Conservation (phyloP, 2,329 filamentous ascomycete genomes). For the Knufia petricola region DNA sequence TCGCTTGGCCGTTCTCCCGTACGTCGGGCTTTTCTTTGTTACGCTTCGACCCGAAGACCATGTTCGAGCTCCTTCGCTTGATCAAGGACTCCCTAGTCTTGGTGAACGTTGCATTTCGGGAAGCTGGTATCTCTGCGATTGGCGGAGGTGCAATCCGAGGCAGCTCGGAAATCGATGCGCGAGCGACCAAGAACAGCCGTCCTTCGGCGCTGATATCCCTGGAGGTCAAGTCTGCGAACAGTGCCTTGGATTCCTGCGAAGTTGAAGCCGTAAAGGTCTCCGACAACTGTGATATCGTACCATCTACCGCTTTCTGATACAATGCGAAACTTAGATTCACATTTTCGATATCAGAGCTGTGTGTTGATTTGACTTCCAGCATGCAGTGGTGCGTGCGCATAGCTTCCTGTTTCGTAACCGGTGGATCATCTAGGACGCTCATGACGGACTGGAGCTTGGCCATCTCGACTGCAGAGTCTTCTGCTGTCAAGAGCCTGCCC, state of each 20-base stretch:
- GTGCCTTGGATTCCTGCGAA: conserved; percentile 63
- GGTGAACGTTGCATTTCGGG: conserved; percentile 20
- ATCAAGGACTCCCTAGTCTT: conserved; percentile 18
- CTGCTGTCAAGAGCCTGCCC: conserved; percentile 77
- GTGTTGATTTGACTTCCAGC: conserved; percentile 73
- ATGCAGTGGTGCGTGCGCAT: conserved; percentile 54
- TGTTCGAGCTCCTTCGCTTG: conserved; percentile 33
- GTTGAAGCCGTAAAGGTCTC: conserved; percentile 66
- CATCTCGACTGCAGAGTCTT: conserved; percentile 86
- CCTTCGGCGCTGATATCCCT: conserved; percentile 57
- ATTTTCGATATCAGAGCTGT: conserved; percentile 64
- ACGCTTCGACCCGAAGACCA: conserved; percentile 30
- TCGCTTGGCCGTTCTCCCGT: conserved; percentile 25
- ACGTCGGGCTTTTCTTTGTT: conserved; percentile 21
- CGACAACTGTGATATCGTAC: conserved; percentile 58
- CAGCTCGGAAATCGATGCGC: conserved; percentile 56
- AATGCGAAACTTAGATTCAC: conserved; percentile 70
- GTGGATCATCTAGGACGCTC: conserved; percentile 82
- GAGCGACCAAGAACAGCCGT: conserved; percentile 72
- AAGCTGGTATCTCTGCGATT: conserved; percentile 15
- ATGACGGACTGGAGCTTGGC: conserved; percentile 89
- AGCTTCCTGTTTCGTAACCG: conserved; percentile 56
- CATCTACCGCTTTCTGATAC: conserved; percentile 59
- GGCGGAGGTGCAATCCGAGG: conserved; percentile 22
- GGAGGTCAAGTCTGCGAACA: conserved; percentile 78